Evolutionary conservation across 805 yeast species (phyloP).

Genomic region (Cyberlindnera subsufficiens): DNA sequence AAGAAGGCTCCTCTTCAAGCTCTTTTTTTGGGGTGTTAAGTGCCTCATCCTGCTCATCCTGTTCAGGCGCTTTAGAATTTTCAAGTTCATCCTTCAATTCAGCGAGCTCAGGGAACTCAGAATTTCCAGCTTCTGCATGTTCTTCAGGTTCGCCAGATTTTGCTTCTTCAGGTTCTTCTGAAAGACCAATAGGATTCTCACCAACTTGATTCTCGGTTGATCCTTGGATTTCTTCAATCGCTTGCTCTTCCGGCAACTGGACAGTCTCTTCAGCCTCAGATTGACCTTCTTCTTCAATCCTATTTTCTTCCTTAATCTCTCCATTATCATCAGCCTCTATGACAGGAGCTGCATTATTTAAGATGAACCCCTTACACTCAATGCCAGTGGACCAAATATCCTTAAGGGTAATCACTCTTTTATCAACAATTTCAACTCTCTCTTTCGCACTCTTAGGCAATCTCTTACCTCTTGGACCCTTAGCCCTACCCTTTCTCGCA

Average conservation of each 20-base stretch:
- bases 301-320: background rate
- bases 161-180: background rate
- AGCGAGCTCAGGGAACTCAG: background rate
- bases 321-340: background rate
- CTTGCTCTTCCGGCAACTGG: background rate
- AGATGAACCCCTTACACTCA: constrained; percentile 1
- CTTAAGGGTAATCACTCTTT: constrained; percentile 16
- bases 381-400: constrained; percentile 18
- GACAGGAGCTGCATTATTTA: constrained; percentile 1
- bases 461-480: constrained; percentile 70
- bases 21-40: too few relatives aligned
- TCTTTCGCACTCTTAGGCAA: constrained; percentile 51
- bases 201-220: background rate
- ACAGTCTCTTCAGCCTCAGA: background rate
- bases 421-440: constrained; percentile 18
- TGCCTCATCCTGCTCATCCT: too few relatives aligned
- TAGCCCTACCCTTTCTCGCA: constrained; percentile 47
- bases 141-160: too few relatives aligned
- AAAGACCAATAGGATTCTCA: background rate
- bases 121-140: too few relatives aligned
- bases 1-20: too few relatives aligned
- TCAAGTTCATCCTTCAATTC: too few relatives aligned
- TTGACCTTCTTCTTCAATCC: background rate
- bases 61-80: too few relatives aligned
- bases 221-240: background rate